Base-by-base conservation (phyloP, 345 rosid genomes). In the Microcos paniculata region DNA sequence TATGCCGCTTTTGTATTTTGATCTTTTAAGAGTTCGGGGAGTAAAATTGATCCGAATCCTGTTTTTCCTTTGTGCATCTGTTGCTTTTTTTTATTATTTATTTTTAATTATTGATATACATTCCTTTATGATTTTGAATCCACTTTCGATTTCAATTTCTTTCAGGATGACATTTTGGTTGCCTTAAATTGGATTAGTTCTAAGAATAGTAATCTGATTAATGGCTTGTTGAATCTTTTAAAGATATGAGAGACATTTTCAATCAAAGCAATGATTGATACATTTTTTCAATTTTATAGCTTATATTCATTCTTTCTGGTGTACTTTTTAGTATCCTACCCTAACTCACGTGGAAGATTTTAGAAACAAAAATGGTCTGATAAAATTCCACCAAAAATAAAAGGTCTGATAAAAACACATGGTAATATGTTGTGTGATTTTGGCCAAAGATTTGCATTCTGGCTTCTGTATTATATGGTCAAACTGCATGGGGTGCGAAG, bases 121-220 rank as follows among this genome's bases (percentile, higher is more conserved):
- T 68, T 48, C 48, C 24, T 30, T 68, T 16, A 16, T 68, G 57
- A 12, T 46, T 26, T 67, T 46, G 40, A 67, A 43, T 65, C n/a
- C 2, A 3, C 19, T 42, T 43, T 65, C 26, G 38, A 15, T 67
- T 24, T 15, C 38, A 67, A 65, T 65, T 65, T 14, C 70, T 65
- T 65, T 42, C 19, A 64, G 45, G 55, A n/a, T 16, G 55, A 35
- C 38, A 67, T 26, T 67, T 16, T 67, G 71, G 71, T 15, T 67
- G 56, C 38, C 55, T 67, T 45, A 15, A 1, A 67, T 67, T 43
- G 8, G 55, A 46, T 67, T 67, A 16, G 0, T 45, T 67, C 14
- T 3, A 6, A 16, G 21, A 46, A 45, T 28, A 23, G 0, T 21
- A 26, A 67, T 26, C 23, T 67, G 15, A 26, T 45, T 51, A 67